Evolutionary conservation across 768 basidiomycete genomes (phyloP), one percentile per base, ranked within the genome.

Genomic region (Kwoniella sp.): DNA sequence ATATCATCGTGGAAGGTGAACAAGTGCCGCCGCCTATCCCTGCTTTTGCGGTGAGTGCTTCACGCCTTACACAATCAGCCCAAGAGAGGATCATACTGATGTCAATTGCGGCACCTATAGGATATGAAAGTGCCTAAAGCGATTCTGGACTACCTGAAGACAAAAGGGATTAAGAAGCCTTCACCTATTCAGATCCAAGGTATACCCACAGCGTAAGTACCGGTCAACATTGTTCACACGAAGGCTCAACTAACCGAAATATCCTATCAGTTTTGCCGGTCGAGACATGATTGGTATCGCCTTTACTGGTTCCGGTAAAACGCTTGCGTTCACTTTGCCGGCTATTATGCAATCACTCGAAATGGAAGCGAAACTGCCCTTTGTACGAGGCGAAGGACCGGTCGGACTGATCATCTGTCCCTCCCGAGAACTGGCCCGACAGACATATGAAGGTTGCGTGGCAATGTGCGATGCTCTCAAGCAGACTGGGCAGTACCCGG

Each of bases 281-380:
- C 87, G 96, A 67, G 96, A 99, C 79, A 90, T 98, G 83, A 99
- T 98, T 69, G 96, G 96, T 22, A 98, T 99, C 69, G 96, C 96
- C 2, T 98, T 98, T 82, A 99, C 96, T 26, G 96, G 96, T 41
- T 98, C 95, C 0, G 96, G 96, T 17, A 99, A 99, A 82, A 99
- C 96, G 0, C 86, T 99, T n/a, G 89, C 94, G 0, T 99, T 99
- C 82, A 95, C 93, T 70, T 84, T 99, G n/a, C 96, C 96, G 1
- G 84, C 97, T 26, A 93, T 98, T 71, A 98, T 99, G 96, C 84
- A 91, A 71, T 90, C 93, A 1, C 84, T 95, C 17, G 95, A 98
- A 83, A 93, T 95, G 79, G 96, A 98, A 81, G 85, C 84, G 64
- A 93, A 91, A 70, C 82, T 98, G 37, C 90, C 95, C 0, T 92